Percentiles rank a stretch among this genome's conserved stretches.
Evolutionary conservation across 306 rosid genomes (phyloP).

Genomic region (Begonia masoniana): DNA sequence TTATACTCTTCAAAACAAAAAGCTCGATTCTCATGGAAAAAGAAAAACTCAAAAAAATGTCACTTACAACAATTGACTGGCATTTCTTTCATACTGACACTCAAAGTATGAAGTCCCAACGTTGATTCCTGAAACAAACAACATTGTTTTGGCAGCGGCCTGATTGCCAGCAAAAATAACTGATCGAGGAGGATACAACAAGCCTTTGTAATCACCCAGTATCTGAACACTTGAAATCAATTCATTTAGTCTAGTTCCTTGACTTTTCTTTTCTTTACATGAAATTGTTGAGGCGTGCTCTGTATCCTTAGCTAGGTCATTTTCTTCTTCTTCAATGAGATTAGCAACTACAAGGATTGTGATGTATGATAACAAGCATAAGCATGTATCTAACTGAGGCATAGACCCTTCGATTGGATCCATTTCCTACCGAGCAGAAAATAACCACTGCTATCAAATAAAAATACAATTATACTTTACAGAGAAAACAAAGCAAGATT

Average conservation of each 20-base stretch:
- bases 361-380: constrained; percentile 77
- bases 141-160: constrained; percentile 94
- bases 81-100: too few relatives aligned
- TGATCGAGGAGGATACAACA: constrained; percentile 73
- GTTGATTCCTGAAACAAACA: too few relatives aligned
- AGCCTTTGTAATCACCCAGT: constrained; percentile 73
- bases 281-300: constrained; percentile 25
- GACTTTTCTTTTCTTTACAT: constrained; percentile 49
- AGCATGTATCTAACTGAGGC: constrained; percentile 85
- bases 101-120: too few relatives aligned
- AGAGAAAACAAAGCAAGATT: too few relatives aligned
- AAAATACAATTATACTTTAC: too few relatives aligned
- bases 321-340: constrained; percentile 87
- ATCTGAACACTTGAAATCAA: constrained; percentile 67
- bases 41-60: too few relatives aligned
- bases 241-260: constrained; percentile 45
- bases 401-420: constrained; percentile 91
- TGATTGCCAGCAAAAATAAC: constrained; percentile 69
- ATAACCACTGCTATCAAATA: too few relatives aligned
- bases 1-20: too few relatives aligned
- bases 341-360: constrained; percentile 68
- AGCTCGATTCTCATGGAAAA: too few relatives aligned
- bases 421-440: constrained; percentile 43
- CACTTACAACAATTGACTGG: too few relatives aligned
- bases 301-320: too few relatives aligned